phyloP scores from a whole-genome alignment of 352 stramenopile genomes.

The Phytopythium sindhum region DNA sequence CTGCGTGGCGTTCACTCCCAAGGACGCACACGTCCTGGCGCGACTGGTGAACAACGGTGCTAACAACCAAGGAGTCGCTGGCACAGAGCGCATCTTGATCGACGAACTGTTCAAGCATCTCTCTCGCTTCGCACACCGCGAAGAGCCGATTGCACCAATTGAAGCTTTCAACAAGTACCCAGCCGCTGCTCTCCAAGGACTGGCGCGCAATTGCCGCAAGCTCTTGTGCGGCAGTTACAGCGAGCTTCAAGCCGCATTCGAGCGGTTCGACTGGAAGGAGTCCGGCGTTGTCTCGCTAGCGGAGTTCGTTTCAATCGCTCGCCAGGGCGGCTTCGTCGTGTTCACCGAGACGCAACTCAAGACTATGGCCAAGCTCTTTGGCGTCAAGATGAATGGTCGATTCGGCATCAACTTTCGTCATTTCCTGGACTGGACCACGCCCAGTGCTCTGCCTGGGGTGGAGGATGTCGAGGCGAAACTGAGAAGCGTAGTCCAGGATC shows the following conservation, averaged over 20 bases:
- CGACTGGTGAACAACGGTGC: slow-evolving; percentile 16
- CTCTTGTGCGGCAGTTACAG: slow-evolving; percentile 30
- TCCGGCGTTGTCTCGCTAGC: slow-evolving; percentile 35
- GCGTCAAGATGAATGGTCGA: slow-evolving; percentile 30
- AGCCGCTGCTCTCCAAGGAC: slow-evolving; percentile 34
- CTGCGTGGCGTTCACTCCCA: slow-evolving; percentile 24
- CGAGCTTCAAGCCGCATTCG: slow-evolving; percentile 44
- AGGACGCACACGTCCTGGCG: slow-evolving; percentile 36
- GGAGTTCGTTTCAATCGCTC: slow-evolving; percentile 43
- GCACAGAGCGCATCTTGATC: slow-evolving; percentile 26
- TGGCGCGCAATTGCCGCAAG: slow-evolving; percentile 52
- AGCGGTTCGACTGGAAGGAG: slow-evolving; percentile 66
- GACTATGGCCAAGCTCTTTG: slow-evolving; percentile 50
- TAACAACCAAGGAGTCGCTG: slow-evolving; percentile 1
- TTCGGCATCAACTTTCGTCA: slow-evolving; percentile 68
- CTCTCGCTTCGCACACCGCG: slow-evolving; percentile 23
- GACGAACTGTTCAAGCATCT: slow-evolving; percentile 30
- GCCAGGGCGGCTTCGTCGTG: slow-evolving; percentile 39
- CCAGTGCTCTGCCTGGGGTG: slow-evolving; percentile 27
- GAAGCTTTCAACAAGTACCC: slow-evolving; percentile 40
- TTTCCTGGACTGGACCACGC: slow-evolving; percentile 70
- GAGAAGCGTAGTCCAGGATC: slow-evolving; percentile 28
- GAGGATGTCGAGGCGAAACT: slow-evolving; percentile 49
- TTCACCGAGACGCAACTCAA: slow-evolving; percentile 38
- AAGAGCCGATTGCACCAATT: neutral